Percentiles rank a stretch among this genome's conserved stretches.
Conservation (phyloP, 352 stramenopile species). For the Globisporangium heterothallicum region DNA sequence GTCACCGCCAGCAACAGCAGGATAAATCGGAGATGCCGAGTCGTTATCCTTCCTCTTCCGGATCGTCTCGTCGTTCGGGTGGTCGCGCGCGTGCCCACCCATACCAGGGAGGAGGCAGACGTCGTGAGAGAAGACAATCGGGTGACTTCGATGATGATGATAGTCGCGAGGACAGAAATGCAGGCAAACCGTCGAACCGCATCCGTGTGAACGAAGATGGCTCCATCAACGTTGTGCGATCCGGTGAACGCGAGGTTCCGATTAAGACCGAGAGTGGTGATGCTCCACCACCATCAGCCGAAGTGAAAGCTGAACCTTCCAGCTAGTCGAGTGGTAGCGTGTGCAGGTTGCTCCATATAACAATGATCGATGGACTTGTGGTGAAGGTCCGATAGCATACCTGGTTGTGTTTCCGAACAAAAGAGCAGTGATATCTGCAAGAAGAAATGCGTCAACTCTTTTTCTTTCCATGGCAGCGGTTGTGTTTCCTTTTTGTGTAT, state of each 20-base stretch:
- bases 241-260: not conserved
- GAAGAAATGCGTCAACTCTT: no score
- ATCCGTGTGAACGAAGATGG: slow-evolving; percentile 58
- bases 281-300: not conserved
- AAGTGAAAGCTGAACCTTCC: not conserved
- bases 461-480: no score
- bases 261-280: not conserved
- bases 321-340: no score
- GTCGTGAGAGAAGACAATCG: slow-evolving; percentile 2
- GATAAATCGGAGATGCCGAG: slow-evolving; percentile 22
- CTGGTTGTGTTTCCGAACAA: no score
- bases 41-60: no score
- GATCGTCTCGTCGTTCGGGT: slow-evolving; percentile 6
- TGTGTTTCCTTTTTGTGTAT: no score
- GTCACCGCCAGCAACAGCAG: slow-evolving; percentile 17
- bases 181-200: slow-evolving; percentile 42
- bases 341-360: no score
- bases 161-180: slow-evolving; percentile 8
- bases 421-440: no score
- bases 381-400: no score
- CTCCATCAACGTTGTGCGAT: slow-evolving; percentile 55
- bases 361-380: no score
- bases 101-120: slow-evolving; percentile 25
- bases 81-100: slow-evolving; percentile 28
- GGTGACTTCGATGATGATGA: slow-evolving; percentile 16